Base-by-base conservation (phyloP, 1,284 basidiomycete species). In the Ceratobasidium sp. region DNA sequence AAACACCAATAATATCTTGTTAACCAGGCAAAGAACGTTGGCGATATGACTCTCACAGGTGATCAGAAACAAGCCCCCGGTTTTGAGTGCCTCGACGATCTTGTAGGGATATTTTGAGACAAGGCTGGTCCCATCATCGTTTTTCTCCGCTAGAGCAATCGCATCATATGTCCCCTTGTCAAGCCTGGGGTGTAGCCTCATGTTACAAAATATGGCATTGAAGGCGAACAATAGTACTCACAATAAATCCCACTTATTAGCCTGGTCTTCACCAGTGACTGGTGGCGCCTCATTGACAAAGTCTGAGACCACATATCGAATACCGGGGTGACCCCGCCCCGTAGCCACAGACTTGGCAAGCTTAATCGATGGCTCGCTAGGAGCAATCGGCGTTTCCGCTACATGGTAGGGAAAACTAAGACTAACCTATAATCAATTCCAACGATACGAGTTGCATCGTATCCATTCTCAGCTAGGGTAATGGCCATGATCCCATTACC, bases 121-220 rank as follows among this genome's bases (percentile, higher is more conserved):
- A 1, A 92, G 89, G 0, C 85, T 83, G 49, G 79, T 80, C 13
- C 89, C 91, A 43, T 83, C 78, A 19, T 84, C 85, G 56, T 89
- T 87, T 78, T 89, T 89, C 66, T 87, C 86, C 66, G 88, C 89
- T 54, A 97, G 84, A 0, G 93, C 92, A 75, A 96, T 94, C 1
- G 95, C 94, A 80, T 97, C 94, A 78, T 90, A 93, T 0, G 94
- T 95, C 37, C 92, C 91, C 81, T 94, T 94, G 81, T 94, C 92
- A 74, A 94, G 65, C 14, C 77, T 77, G 14, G 13, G 7, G n/a
- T 34, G 24, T 16, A 46, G 19, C 6, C 6, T 34, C 16, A 9
- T 13, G 22, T 34, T 34, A 68, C 0, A 43, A n/a, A 31, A 11
- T 29, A 27, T 31, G 11, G 37, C 37, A 22, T 8, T 19, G 13